A percentile compares a stretch with the other conserved stretches of the same genome.
Evolutionary conservation across 805 yeast genomes (phyloP).

Genomic region (Candida lessepsii): DNA sequence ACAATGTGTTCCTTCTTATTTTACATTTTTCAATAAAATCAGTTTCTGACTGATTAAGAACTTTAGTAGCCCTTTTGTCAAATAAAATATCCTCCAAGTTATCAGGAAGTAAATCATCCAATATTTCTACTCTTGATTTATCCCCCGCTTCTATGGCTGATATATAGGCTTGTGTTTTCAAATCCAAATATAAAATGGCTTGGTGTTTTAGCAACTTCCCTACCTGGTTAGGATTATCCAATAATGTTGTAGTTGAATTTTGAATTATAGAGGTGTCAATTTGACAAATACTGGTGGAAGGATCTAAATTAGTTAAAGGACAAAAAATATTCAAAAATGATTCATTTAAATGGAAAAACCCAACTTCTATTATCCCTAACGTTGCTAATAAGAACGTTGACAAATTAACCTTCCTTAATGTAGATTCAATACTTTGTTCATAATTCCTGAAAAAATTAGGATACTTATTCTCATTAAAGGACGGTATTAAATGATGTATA

Average conservation of each 20-base stretch:
- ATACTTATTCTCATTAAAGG: constrained; percentile 57
- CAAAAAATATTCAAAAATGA: constrained; percentile 85
- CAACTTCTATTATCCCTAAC: constrained; percentile 79
- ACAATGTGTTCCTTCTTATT: constrained; percentile 62
- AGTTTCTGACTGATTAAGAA: constrained; percentile 69
- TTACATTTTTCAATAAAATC: constrained; percentile 78
- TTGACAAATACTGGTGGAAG: constrained; percentile 41
- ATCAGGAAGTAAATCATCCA: constrained; percentile 74
- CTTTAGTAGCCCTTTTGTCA: constrained; percentile 31
- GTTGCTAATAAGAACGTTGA: constrained; percentile 88
- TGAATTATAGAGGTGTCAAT: constrained; percentile 33
- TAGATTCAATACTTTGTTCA: constrained; percentile 59
- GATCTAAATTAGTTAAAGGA: constrained; percentile 61
- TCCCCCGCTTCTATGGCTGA: constrained; percentile 74
- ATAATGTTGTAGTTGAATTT: constrained; percentile 18
- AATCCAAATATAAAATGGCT: constrained; percentile 74
- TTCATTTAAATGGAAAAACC: constrained; percentile 82
- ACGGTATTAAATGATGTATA: constrained; percentile 68
- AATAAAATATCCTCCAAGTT: constrained; percentile 51
- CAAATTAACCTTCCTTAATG: constrained; percentile 79
- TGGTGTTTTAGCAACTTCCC: constrained; percentile 76
- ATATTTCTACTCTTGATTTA: constrained; percentile 60
- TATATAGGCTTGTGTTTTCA: constrained; percentile 93
- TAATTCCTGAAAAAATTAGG: constrained; percentile 58
- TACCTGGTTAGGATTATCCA: constrained; percentile 32